A percentile compares a stretch with the other conserved stretches of the same genome.
phyloP scores from a whole-genome alignment of 2,329 filamentous ascomycete genomes.

The Diaporthe sp. region DNA sequence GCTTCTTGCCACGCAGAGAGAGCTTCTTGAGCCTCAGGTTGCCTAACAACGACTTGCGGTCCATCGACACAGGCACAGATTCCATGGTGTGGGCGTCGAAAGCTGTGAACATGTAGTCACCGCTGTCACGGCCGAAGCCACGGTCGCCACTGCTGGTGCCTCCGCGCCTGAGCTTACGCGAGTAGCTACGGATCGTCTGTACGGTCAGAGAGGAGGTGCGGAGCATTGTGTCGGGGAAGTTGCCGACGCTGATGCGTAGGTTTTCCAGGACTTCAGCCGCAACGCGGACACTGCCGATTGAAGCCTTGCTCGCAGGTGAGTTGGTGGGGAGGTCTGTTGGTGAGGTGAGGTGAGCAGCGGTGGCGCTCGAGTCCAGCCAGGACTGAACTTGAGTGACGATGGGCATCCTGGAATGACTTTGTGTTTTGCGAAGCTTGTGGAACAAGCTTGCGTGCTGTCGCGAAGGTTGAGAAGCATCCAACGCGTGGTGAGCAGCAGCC shows the following conservation, averaged over 20 bases:
- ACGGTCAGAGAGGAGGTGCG: constrained; percentile 64
- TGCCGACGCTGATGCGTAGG: constrained; percentile 62
- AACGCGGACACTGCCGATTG: constrained; percentile 54
- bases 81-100: neutral
- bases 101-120: constrained; percentile 37
- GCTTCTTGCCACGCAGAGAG: constrained; percentile 29
- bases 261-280: constrained; percentile 65
- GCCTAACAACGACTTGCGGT: constrained; percentile 24
- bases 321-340: neutral
- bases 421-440: constrained; percentile 30
- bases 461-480: neutral
- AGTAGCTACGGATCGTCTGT: constrained; percentile 67
- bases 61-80: neutral
- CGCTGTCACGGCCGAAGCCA: constrained; percentile 30
- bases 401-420: constrained; percentile 26
- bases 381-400: constrained; percentile 31
- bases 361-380: constrained; percentile 34
- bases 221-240: constrained; percentile 70
- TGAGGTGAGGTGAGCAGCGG: neutral
- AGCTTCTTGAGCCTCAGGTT: constrained; percentile 28
- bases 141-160: constrained; percentile 25
- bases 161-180: constrained; percentile 61
- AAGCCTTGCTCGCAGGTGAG: constrained; percentile 23
- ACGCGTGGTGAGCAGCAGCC: neutral
- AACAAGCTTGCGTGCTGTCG: constrained; percentile 14